Percentiles rank a stretch among this genome's conserved stretches.
Conservation (phyloP, 768 basidiomycete species). For the Mycena epipterygia region DNA sequence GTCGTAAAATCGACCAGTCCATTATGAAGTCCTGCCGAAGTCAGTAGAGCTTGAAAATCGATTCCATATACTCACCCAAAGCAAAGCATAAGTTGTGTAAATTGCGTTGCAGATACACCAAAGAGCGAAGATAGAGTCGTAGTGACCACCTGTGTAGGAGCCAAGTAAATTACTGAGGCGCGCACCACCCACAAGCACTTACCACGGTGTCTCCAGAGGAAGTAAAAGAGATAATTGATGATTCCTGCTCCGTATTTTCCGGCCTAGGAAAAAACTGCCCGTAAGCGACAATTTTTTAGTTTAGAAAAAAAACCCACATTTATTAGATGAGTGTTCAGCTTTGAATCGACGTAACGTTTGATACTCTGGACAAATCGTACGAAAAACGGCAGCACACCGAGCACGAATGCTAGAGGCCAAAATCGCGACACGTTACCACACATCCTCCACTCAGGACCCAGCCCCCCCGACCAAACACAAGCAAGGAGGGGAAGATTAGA, state of each 20-base stretch:
- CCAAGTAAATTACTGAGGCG: neutral
- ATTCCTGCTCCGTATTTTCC: conserved; percentile 87
- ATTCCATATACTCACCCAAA: conserved; percentile 73
- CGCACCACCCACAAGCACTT: conserved; percentile 1
- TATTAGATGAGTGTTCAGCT: conserved; percentile 81
- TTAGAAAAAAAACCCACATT: conserved; percentile 67
- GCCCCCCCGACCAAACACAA: conserved; percentile 77
- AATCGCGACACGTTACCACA: conserved; percentile 59
- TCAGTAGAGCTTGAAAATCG: neutral
- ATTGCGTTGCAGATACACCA: conserved; percentile 77
- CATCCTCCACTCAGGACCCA: conserved; percentile 58
- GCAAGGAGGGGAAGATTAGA: conserved; percentile 80
- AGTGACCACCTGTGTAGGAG: conserved; percentile 41
- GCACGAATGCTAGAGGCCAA: conserved; percentile 76
- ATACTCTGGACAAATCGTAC: conserved; percentile 89
- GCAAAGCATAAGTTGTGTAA: conserved; percentile 77
- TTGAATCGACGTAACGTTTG: conserved; percentile 88
- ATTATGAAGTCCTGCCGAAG: conserved; percentile 79
- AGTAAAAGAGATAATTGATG: conserved; percentile 76
- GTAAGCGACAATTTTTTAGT: neutral
- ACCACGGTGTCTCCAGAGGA: conserved; percentile 82
- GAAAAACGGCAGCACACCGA: conserved; percentile 77
- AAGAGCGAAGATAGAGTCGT: conserved; percentile 68
- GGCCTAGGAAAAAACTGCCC: conserved; percentile 65
- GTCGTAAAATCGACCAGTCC: conserved; percentile 91